A percentile compares a stretch with the other conserved stretches of the same genome.
phyloP scores from a whole-genome alignment of 2,329 filamentous ascomycete species.

The Pyrenophora seminiperda region DNA sequence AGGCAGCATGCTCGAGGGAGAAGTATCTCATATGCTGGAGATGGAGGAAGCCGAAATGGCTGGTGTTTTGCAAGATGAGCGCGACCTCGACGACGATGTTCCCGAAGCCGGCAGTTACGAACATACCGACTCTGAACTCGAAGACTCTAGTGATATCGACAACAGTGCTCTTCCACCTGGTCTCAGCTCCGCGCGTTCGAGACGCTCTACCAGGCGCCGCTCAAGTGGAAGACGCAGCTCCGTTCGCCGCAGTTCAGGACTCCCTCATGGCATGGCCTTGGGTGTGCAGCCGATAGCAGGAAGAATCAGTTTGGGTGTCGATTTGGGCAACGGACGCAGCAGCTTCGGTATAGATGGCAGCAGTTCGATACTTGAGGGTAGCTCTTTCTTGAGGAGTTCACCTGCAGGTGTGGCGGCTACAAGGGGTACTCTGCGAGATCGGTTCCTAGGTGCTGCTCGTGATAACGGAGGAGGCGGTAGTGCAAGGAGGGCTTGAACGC shows the following conservation, averaged over 20 bases:
- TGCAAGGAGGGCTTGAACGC: slow-evolving; percentile 15
- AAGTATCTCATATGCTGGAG: slow-evolving; percentile 47
- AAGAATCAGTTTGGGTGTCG: slow-evolving; percentile 25
- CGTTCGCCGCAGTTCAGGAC: slow-evolving; percentile 27
- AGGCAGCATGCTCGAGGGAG: slow-evolving; percentile 49
- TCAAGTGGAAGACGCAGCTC: slow-evolving; percentile 29
- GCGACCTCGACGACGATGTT: slow-evolving; percentile 57
- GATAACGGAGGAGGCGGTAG: slow-evolving; percentile 19
- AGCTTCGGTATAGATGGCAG: slow-evolving; percentile 44
- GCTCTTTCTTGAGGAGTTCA: slow-evolving; percentile 44
- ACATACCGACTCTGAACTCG: slow-evolving; percentile 59
- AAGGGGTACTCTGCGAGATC: slow-evolving; percentile 36
- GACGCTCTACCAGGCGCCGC: slow-evolving; percentile 28
- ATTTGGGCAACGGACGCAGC: slow-evolving; percentile 32
- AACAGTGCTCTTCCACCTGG: slow-evolving; percentile 21
- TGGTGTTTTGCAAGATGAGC: slow-evolving; percentile 54
- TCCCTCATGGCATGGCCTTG: slow-evolving; percentile 14
- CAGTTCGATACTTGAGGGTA: slow-evolving; percentile 45
- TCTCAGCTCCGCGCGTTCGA: slow-evolving; percentile 25
- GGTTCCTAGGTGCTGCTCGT: slow-evolving; percentile 34
- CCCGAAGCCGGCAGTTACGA: slow-evolving; percentile 60
- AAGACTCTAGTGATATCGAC: slow-evolving; percentile 46
- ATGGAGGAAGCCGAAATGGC: slow-evolving; percentile 55
- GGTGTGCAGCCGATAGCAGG: slow-evolving; percentile 8
- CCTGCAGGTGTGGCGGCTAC: slow-evolving; percentile 33